Conservation (phyloP, 2,329 filamentous ascomycete species). For the Curvularia verruculosa region DNA sequence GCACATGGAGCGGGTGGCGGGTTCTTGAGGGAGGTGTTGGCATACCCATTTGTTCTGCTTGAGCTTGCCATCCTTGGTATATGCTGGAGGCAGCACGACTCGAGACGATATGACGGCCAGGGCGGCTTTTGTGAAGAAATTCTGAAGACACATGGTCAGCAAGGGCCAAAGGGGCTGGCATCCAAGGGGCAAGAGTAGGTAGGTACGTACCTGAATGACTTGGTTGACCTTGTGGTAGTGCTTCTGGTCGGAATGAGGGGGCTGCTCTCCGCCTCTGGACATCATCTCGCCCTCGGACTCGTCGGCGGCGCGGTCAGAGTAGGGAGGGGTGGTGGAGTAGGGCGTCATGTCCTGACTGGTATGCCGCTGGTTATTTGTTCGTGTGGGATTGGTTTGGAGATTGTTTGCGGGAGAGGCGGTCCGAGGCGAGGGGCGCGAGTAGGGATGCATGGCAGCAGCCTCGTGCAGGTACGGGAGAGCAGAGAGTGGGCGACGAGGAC, state of each 20-base stretch:
- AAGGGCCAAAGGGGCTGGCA: slow-evolving; percentile 3
- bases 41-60: slow-evolving; percentile 88
- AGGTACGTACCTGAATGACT: slow-evolving; percentile 77
- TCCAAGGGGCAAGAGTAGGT: not conserved
- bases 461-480: slow-evolving; percentile 27
- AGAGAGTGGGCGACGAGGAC: slow-evolving; percentile 10
- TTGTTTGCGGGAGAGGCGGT: slow-evolving; percentile 75
- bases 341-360: slow-evolving; percentile 59
- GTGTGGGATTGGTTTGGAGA: slow-evolving; percentile 72
- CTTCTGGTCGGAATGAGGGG: slow-evolving; percentile 40
- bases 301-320: slow-evolving; percentile 57
- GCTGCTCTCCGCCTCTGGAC: slow-evolving; percentile 36
- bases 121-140: slow-evolving; percentile 88
- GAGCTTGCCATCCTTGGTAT: slow-evolving; percentile 63
- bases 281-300: slow-evolving; percentile 57
- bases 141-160: slow-evolving; percentile 60
- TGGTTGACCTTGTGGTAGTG: slow-evolving; percentile 75
- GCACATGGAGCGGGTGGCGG: not conserved
- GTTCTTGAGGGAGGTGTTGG: slow-evolving; percentile 22
- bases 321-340: slow-evolving; percentile 58
- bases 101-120: slow-evolving; percentile 83
- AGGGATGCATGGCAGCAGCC: slow-evolving; percentile 73
- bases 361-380: slow-evolving; percentile 77
- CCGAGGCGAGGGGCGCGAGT: slow-evolving; percentile 75
- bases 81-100: slow-evolving; percentile 68